A percentile compares a stretch with the other conserved stretches of the same genome.
Evolutionary conservation across 495 filamentous ascomycete genomes (phyloP).

Genomic region (Aspergillus wentii): DNA sequence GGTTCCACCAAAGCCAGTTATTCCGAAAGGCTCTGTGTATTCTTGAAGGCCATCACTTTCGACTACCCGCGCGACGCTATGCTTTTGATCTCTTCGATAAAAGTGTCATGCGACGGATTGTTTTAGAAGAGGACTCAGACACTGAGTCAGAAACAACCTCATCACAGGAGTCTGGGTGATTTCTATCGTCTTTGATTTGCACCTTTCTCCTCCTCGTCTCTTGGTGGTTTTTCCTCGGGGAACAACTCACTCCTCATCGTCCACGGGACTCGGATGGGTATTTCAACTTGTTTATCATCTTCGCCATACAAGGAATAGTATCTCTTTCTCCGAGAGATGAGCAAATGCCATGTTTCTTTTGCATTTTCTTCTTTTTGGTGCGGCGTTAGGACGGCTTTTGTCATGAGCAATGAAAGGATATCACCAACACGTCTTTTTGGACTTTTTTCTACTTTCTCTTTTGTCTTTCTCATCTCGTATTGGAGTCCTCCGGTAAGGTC

Average conservation of each 20-base stretch:
- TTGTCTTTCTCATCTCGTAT: background rate
- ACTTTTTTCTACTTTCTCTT: conserved; percentile 3
- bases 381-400: conserved; percentile 9
- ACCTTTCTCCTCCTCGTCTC: too few relatives aligned
- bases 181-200: too few relatives aligned
- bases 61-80: conserved; percentile 77
- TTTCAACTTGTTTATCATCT: too few relatives aligned
- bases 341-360: background rate
- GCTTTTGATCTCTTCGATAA: conserved; percentile 93
- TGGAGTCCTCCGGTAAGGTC: too few relatives aligned
- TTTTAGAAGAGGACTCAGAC: conserved; percentile 61
- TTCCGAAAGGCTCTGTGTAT: conserved; percentile 81
- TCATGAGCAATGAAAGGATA: conserved; percentile 18
- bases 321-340: background rate
- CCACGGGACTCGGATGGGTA: too few relatives aligned
- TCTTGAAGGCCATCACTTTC: conserved; percentile 87
- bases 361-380: conserved; percentile 3
- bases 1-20: conserved; percentile 69
- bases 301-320: background rate
- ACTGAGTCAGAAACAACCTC: conserved; percentile 31
- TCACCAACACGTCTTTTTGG: conserved; percentile 10
- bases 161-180: conserved; percentile 18
- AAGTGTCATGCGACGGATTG: conserved; percentile 73
- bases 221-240: too few relatives aligned
- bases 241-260: too few relatives aligned